Evolutionary conservation across 1,284 basidiomycete species (phyloP), one percentile per base, ranked within the genome.

Genomic region (Xerocomus cyaneibrunnescens): DNA sequence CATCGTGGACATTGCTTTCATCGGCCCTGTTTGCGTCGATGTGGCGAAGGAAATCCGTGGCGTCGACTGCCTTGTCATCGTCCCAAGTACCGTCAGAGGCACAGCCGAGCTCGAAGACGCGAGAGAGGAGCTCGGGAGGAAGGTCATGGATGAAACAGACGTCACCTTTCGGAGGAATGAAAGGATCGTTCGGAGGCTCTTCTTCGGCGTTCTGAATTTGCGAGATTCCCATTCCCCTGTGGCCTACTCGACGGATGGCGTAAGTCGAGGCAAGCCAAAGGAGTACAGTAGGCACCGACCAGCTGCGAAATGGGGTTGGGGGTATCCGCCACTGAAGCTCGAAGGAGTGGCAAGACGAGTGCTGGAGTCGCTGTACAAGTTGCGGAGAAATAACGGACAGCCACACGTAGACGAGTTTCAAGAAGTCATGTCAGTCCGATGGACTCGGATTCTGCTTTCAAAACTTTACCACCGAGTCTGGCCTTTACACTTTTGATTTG

Each of bases 61-160:
- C 14, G 19, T 45, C 38, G 9, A 16, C 22, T n/a, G 6, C 38
- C 7, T 55, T 55, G 6, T 66, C 55, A 4, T 64, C 56, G 7
- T 59, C 65, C 3, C 44, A 45, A 1, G 12, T n/a, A 2, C 50
- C 48, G 7, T 42, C 16, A 31, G 46, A 51, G 32, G 3, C 25
- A 19, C 32, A 43, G 13, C 67, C 64, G 21, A 55, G 22, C 12
- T 69, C 62, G 35, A 66, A 68, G 35, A 70, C 60, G 41, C 37
- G 58, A 7, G 65, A 46, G 23, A 46, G 45, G 13, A 38, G 14
- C 28, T 46, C 45, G 2, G 45, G 19, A 22, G 45, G 36, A 67
- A 70, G 58, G 16, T 47, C 45, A 38, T 64, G 57, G 31, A 68
- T 56, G 14, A 46, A 57, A 40, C 66, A 66, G 32, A 45, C 17